A percentile compares a stretch with the other conserved stretches of the same genome.
phyloP scores from a whole-genome alignment of 441 rosid genomes.

The Aleurites moluccanus region DNA sequence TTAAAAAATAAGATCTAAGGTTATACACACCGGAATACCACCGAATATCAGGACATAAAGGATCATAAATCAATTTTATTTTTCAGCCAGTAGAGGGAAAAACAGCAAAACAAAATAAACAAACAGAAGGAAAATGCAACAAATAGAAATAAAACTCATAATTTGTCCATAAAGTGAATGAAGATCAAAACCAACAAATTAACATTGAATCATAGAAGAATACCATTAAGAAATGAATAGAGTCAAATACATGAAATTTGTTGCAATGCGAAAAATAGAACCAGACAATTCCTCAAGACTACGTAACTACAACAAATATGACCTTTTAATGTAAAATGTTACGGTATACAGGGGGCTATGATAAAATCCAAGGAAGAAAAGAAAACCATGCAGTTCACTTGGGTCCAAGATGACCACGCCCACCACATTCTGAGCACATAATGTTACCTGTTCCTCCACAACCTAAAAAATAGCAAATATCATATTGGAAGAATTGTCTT shows the following conservation, averaged over 20 bases:
- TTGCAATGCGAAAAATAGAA: neutral
- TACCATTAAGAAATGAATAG: conserved; percentile 3
- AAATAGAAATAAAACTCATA: neutral
- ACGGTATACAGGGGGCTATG: conserved; percentile 24
- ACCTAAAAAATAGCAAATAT: conserved; percentile 43
- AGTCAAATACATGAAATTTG: conserved; percentile 14
- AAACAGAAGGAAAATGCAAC: neutral
- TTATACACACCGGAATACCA: conserved; percentile 1
- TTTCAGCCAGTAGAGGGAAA: neutral
- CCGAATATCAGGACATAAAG: neutral
- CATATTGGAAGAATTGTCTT: conserved; percentile 7
- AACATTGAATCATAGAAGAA: neutral
- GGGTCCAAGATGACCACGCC: conserved; percentile 69
- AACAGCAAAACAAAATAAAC: neutral
- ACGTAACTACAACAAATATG: conserved; percentile 3
- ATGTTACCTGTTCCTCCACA: conserved; percentile 92
- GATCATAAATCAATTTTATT: neutral
- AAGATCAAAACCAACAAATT: conserved; percentile 11
- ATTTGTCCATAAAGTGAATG: neutral
- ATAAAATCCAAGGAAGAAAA: conserved; percentile 28
- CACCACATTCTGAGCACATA: conserved; percentile 87
- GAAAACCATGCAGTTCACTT: conserved; percentile 30
- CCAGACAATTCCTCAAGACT: neutral
- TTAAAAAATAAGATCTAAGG: neutral
- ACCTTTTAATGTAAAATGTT: neutral